Evolutionary conservation across 1,284 basidiomycete species (phyloP).

Genomic region (Takashimella koratensis): DNA sequence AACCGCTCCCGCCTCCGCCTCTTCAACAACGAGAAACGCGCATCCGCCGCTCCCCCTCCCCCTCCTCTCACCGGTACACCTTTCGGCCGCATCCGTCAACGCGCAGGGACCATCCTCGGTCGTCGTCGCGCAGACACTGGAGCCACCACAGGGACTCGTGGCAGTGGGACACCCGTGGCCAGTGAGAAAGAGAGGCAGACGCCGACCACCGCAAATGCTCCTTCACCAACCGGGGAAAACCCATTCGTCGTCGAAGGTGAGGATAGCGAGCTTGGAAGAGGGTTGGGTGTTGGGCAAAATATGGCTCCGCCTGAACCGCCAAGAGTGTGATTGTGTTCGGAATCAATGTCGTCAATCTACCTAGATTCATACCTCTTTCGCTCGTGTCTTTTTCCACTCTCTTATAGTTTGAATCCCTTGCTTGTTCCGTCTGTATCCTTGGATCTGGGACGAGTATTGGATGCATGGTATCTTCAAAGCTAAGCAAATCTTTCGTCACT

Average conservation of each 20-base stretch:
- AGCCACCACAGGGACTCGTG: neutral
- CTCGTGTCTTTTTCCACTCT: too few relatives aligned
- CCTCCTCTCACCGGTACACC: neutral
- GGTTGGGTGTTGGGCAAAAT: slow-evolving; percentile 17
- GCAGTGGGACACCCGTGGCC: neutral
- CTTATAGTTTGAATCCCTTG: too few relatives aligned
- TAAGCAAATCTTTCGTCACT: too few relatives aligned
- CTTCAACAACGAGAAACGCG: neutral
- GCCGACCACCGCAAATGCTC: neutral
- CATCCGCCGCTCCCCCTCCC: neutral
- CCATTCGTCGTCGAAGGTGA: slow-evolving; percentile 1
- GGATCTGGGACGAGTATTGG: too few relatives aligned
- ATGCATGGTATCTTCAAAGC: too few relatives aligned
- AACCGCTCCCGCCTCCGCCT: slow-evolving; percentile 10
- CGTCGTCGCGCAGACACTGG: slow-evolving; percentile 21
- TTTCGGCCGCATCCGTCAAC: slow-evolving; percentile 21
- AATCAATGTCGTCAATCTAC: too few relatives aligned
- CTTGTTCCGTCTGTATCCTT: too few relatives aligned
- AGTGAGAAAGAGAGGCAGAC: neutral
- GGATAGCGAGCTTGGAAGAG: slow-evolving; percentile 8
- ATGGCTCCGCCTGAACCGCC: slow-evolving; percentile 22
- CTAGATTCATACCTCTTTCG: too few relatives aligned
- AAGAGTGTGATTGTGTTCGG: slow-evolving; percentile 18
- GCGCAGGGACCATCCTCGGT: slow-evolving; percentile 33
- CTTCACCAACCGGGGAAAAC: neutral